phyloP scores from a whole-genome alignment of 176 grass and related monocot species.

The Carex kokanica region DNA sequence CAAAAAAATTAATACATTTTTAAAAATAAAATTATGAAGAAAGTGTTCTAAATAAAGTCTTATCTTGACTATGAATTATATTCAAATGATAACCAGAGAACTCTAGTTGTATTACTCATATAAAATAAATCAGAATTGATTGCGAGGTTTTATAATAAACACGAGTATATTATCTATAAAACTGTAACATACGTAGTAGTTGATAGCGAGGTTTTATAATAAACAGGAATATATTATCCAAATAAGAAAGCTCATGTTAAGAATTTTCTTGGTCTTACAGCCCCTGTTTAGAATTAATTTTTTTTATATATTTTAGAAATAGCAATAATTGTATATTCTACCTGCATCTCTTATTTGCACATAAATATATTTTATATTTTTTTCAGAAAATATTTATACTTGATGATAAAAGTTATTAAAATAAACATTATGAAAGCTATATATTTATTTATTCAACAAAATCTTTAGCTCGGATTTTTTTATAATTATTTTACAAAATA shows the following conservation, averaged over 20 bases:
- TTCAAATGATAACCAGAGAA: slow-evolving; percentile 5
- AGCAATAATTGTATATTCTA: no score
- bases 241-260: background rate
- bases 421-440: no score
- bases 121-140: background rate
- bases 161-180: background rate
- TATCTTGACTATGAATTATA: background rate
- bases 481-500: no score
- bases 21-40: no score
- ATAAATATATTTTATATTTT: no score
- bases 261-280: background rate
- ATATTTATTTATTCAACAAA: no score
- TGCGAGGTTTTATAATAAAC: background rate
- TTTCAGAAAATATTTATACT: no score
- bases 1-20: no score
- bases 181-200: background rate
- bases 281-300: background rate
- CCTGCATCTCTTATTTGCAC: no score
- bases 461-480: no score
- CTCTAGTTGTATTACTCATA: background rate
- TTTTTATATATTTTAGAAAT: background rate
- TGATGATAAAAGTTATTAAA: no score
- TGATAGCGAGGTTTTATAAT: background rate
- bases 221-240: background rate
- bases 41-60: background rate